Evolutionary conservation across 345 rosid species (phyloP), one percentile per base, ranked within the genome.

Genomic region (Gossypium herbaceum): DNA sequence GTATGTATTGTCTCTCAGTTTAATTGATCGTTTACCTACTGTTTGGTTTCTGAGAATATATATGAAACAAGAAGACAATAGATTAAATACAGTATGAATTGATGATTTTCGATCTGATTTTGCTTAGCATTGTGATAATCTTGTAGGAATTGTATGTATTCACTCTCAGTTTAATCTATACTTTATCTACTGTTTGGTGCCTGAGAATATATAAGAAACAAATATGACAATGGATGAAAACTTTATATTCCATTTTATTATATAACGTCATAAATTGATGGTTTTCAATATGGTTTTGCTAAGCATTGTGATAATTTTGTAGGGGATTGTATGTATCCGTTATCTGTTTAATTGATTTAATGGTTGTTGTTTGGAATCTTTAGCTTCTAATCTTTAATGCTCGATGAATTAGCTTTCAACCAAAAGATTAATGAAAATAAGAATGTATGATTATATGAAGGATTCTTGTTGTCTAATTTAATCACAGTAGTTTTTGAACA

Each of bases 91-190:
- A 16, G 20, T 22, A 19, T 19, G 20, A 27, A 17, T 27, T 51
- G 60, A 51, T 29, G 16, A 4, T 17, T 25, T 69, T 51, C 25
- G 47, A 69, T 69, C 24, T 69, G 45, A n/a, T 69, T 69, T 69
- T 51, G 60, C 41, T 51, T 52, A n/a, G 47, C 47, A 29, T 27
- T 52, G 10, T 51, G 73, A 51, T 52, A 16, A 17, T 9, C 52
- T 27, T 51, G 45, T 51, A 4, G 22, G 13, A 16, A 69, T 16
- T 69, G 15, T 50, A 15, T 50, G 22, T 68, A 16, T 68, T 7
- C 0, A 12, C 4, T 25, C 45, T 27, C 12, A 9, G 13, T 48
- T 68, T 57, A 24, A 13, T 48, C 27, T 56, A 48, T 68, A 24
- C 22, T 55, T 19, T 47, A 47, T 11, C 3, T 48, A 51, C 27